These are phyloP conservation scores for Fusarium concolor DNA, from an alignment of 2,329 filamentous ascomycete species.

Conservation along the genomic window DNA sequence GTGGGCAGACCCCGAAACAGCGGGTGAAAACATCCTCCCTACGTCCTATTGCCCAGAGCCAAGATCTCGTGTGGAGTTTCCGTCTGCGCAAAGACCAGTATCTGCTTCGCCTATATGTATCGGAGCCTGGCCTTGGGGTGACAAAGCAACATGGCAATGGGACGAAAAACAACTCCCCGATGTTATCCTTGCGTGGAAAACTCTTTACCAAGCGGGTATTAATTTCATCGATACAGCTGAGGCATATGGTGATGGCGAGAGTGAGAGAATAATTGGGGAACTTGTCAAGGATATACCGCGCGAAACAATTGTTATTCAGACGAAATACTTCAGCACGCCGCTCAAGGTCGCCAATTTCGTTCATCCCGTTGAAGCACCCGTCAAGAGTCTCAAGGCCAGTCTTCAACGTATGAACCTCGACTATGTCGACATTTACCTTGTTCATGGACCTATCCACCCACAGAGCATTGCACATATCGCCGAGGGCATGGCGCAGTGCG, in stretches of 20 bases:
- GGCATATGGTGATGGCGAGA: constrained; percentile 1
- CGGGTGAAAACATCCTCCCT: background rate
- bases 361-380: background rate
- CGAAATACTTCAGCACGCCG: constrained; percentile 20
- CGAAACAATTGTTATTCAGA: constrained; percentile 9
- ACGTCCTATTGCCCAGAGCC: background rate
- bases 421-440: constrained; percentile 23
- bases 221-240: constrained; percentile 23
- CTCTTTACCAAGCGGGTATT: constrained; percentile 8
- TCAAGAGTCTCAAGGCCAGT: constrained; percentile 17
- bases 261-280: constrained; percentile 7
- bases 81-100: background rate
- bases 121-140: constrained; percentile 10
- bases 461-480: constrained; percentile 1
- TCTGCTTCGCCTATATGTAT: background rate
- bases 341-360: background rate
- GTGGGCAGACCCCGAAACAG: constrained; percentile 2
- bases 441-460: constrained; percentile 12
- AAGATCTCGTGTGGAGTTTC: background rate
- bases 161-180: background rate
- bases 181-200: constrained; percentile 11
- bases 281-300: constrained; percentile 1
- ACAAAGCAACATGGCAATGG: constrained; percentile 18
- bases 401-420: constrained; percentile 10
- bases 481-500: constrained; percentile 24